phyloP scores from a whole-genome alignment of 2,329 filamentous ascomycete species.

The Sporothrix luriei region DNA sequence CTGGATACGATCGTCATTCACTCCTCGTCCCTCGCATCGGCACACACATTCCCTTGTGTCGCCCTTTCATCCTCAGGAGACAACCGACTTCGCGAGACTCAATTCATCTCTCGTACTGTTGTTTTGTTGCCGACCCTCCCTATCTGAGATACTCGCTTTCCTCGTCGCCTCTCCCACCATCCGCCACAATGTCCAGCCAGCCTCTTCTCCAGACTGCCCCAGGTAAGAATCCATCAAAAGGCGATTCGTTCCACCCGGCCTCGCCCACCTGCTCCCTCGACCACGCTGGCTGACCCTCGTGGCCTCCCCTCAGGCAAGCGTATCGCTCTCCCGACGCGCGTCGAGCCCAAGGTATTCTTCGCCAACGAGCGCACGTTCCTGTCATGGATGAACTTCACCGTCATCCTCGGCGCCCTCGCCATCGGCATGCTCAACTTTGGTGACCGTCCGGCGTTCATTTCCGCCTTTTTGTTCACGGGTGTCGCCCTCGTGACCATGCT shows the following conservation, averaged over 20 bases:
- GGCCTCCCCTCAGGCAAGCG: slow-evolving; percentile 73
- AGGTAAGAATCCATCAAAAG: slow-evolving; percentile 57
- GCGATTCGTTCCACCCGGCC: neutral
- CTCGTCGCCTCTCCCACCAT: neutral
- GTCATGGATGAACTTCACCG: slow-evolving; percentile 99
- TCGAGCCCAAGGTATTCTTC: slow-evolving; percentile 99
- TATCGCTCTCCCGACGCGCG: slow-evolving; percentile 94
- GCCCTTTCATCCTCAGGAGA: neutral
- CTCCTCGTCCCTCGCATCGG: slow-evolving; percentile 5
- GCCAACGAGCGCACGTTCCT: slow-evolving; percentile 99
- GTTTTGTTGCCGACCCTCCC: neutral
- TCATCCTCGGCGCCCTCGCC: slow-evolving; percentile 93
- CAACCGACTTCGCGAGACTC: slow-evolving; percentile 6
- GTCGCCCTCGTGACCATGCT: slow-evolving; percentile 95
- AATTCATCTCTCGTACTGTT: neutral
- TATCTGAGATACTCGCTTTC: neutral
- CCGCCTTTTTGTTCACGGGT: slow-evolving; percentile 87
- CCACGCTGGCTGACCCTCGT: slow-evolving; percentile 5
- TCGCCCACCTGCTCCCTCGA: slow-evolving; percentile 25
- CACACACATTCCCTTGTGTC: neutral
- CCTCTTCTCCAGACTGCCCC: slow-evolving; percentile 93
- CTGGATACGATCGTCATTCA: slow-evolving; percentile 2
- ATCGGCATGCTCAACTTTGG: slow-evolving; percentile 98
- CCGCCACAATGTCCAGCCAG: slow-evolving; percentile 80
- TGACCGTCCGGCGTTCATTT: slow-evolving; percentile 90